Conservation (phyloP, 306 rosid species). For the Coriaria nepalensis region DNA sequence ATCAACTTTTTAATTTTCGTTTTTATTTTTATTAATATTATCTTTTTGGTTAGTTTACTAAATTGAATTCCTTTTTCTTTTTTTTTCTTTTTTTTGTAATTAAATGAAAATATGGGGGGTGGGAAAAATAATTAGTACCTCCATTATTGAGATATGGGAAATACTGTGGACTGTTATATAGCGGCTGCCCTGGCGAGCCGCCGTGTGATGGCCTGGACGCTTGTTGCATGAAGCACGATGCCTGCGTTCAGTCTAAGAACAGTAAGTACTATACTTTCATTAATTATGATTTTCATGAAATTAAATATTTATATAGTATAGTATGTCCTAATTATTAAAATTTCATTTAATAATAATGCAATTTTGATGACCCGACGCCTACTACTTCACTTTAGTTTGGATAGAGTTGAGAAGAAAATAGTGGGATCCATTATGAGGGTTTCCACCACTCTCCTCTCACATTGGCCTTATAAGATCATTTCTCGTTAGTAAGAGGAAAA, state of each 20-base stretch:
- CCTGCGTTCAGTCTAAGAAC: constrained; percentile 54
- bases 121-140: constrained; percentile 35
- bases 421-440: no score
- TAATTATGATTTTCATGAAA: background rate
- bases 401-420: no score
- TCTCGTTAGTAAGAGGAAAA: no score
- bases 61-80: background rate
- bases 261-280: constrained; percentile 29
- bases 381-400: no score
- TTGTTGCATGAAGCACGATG: constrained; percentile 87
- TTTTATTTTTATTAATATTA: background rate
- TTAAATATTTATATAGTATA: background rate
- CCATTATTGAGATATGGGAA: constrained; percentile 86
- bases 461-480: no score
- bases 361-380: no score
- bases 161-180: constrained; percentile 75
- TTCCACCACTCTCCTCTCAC: no score
- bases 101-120: background rate
- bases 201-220: constrained; percentile 96
- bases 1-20: background rate
- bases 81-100: background rate
- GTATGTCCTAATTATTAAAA: no score
- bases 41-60: background rate
- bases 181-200: constrained; percentile 89
- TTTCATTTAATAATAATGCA: no score